Base-by-base conservation (phyloP, 129 eudicot species). In the Smallanthus sonchifolius region DNA sequence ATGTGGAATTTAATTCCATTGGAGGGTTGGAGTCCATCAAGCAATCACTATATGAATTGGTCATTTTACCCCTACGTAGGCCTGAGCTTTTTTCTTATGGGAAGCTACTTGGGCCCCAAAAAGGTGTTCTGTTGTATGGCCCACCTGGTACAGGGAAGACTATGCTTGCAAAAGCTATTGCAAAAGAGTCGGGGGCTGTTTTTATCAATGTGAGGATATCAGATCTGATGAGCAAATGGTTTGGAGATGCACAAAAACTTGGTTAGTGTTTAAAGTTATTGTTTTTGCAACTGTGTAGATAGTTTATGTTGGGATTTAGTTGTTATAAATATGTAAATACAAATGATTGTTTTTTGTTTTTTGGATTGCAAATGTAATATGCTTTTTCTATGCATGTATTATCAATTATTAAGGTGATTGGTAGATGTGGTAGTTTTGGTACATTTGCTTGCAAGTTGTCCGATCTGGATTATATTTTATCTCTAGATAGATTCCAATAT, bases 61-160 rank as follows among this genome's bases (percentile, higher is more conserved):
- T 89, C 38, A 92, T 92, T 78, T 79, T 92, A 17, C 97, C 97
- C 28, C 42, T 92, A 34, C 83, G 84, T 65, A 87, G 96, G 75
- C 97, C 97, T 52, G 96, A 92, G 65, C 87, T 92, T n/a, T 89
- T 92, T 82, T 75, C 89, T 69, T 84, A 84, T 14, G 97, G 97
- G 75, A 92, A 85, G 75, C 91, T 92, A 38, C 96, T 89, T 79
- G 89, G 88, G 45, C 94, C 98, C 4, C 96, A 89, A 42, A 92
- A 87, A 84, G 95, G 98, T 37, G 98, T 92, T 68, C 79, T 92
- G 83, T 76, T 92, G 15, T 89, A 87, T 68, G 98, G 98, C 10
- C 97, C 96, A 67, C 97, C 97, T 51, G 97, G 97, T 49, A 92
- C 97, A 8, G 97, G 97, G 75, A 92, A 92, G 79, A 92, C 97